These are phyloP conservation scores for Linnemannia schmuckeri DNA, from an alignment of 192 early-diverging fungal genomes.

Conservation along the genomic window DNA sequence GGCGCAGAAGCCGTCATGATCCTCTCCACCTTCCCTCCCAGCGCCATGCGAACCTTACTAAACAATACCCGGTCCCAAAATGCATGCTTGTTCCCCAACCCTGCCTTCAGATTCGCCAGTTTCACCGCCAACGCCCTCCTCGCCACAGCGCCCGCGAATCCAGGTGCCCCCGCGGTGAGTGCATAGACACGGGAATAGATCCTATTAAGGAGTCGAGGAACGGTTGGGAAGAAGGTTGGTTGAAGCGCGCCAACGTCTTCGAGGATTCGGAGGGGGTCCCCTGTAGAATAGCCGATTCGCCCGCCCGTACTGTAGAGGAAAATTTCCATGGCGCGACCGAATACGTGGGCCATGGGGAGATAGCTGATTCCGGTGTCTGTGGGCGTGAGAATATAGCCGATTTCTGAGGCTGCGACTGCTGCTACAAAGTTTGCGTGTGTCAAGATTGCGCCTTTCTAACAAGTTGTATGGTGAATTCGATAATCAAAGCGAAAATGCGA, in stretches of 20 bases:
- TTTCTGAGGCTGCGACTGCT: conserved; percentile 32
- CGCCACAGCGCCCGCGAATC: conserved; percentile 69
- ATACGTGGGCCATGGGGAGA: conserved; percentile 90
- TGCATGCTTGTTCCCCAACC: conserved; percentile 76
- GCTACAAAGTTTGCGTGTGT: conserved; percentile 77
- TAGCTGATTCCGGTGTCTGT: conserved; percentile 61
- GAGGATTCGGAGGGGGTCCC: conserved; percentile 76
- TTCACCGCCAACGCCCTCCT: conserved; percentile 68
- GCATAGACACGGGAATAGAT: conserved; percentile 83
- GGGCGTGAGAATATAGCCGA: background rate
- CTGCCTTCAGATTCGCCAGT: conserved; percentile 68
- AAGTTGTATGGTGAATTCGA: background rate
- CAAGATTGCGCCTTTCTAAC: conserved; percentile 69
- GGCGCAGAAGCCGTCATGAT: conserved; percentile 85
- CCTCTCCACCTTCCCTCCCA: conserved; percentile 81
- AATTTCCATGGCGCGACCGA: conserved; percentile 74
- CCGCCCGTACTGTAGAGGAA: conserved; percentile 64
- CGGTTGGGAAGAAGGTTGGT: conserved; percentile 85
- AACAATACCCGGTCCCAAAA: conserved; percentile 93
- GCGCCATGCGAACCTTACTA: conserved; percentile 71
- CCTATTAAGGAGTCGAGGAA: conserved; percentile 89
- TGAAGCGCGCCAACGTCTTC: conserved; percentile 85
- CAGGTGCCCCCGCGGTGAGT: conserved; percentile 67
- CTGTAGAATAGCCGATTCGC: conserved; percentile 80
- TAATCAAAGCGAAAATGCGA: too few relatives aligned